Conservation (phyloP, 1,284 basidiomycete species). For the Tremellales sp. region DNA sequence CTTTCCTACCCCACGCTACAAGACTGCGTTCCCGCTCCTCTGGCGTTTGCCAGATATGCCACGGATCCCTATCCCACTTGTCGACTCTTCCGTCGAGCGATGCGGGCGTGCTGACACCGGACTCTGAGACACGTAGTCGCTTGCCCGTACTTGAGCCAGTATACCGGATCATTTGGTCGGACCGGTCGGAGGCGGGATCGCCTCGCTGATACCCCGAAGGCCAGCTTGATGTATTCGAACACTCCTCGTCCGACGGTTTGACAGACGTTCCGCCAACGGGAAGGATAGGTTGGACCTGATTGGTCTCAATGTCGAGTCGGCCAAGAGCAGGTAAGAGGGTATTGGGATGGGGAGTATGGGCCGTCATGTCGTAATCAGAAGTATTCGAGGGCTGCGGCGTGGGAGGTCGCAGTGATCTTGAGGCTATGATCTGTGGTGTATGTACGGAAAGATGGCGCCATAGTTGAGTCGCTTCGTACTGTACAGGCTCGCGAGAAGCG, state of each 20-base stretch:
- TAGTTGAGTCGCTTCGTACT: too few relatives aligned
- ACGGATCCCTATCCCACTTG: conserved; percentile 13
- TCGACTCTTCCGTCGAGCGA: too few relatives aligned
- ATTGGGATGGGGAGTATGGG: neutral
- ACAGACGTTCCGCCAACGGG: too few relatives aligned
- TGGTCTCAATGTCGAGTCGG: neutral
- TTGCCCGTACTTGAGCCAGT: too few relatives aligned
- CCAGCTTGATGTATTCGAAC: too few relatives aligned
- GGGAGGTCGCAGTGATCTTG: neutral
- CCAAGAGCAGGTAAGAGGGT: neutral
- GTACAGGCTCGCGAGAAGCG: too few relatives aligned
- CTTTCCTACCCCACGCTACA: conserved; percentile 21
- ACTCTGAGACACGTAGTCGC: too few relatives aligned
- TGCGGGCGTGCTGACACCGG: too few relatives aligned
- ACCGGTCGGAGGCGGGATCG: too few relatives aligned
- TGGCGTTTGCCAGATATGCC: conserved; percentile 15
- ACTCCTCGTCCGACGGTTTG: too few relatives aligned
- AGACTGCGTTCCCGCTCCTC: conserved; percentile 1
- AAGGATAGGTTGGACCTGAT: neutral
- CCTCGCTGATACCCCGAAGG: too few relatives aligned
- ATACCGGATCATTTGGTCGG: too few relatives aligned
- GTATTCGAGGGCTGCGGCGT: neutral
- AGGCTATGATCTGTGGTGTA: neutral
- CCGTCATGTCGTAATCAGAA: neutral
- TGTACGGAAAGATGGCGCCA: neutral